Conservation (phyloP, 768 basidiomycete species). For the Suillus occidentalis region DNA sequence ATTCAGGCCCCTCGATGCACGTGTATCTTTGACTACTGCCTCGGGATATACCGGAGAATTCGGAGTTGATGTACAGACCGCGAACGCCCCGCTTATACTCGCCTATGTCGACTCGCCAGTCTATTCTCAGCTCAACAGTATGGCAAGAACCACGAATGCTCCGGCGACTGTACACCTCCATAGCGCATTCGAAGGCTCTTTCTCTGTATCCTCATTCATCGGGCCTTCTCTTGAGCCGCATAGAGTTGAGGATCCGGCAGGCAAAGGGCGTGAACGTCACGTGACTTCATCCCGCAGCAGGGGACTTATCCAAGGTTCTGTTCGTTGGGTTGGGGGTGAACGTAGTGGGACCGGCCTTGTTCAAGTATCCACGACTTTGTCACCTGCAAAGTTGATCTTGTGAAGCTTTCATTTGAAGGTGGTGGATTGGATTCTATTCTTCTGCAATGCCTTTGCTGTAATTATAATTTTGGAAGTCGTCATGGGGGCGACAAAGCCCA, state of each 20-base stretch:
- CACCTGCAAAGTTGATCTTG: constrained; percentile 7
- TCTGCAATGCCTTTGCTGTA: not conserved
- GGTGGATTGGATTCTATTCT: not conserved
- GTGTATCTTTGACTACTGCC: constrained; percentile 11
- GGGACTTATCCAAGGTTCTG: constrained; percentile 4
- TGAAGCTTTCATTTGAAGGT: not conserved
- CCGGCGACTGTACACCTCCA: constrained; percentile 35
- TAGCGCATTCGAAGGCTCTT: constrained; percentile 40
- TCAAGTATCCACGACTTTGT: not conserved
- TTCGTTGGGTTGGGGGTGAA: constrained; percentile 2
- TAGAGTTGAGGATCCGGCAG: not conserved
- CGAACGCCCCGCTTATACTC: constrained; percentile 34
- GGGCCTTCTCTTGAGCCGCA: constrained; percentile 10
- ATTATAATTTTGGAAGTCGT: not conserved
- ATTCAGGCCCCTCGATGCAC: constrained; percentile 21
- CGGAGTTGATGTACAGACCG: constrained; percentile 30
- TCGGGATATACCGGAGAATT: constrained; percentile 30
- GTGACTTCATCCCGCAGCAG: not conserved
- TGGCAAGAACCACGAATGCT: constrained; percentile 34
- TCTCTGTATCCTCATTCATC: constrained; percentile 27
- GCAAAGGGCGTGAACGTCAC: constrained; percentile 3
- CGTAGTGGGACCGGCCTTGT: not conserved
- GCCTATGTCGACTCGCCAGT: constrained; percentile 34
- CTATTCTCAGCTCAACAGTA: constrained; percentile 32
- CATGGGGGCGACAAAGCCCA: not conserved